These are phyloP conservation scores for Coprinopsis sp. DNA, from an alignment of 768 basidiomycete species.

Conservation along the genomic window DNA sequence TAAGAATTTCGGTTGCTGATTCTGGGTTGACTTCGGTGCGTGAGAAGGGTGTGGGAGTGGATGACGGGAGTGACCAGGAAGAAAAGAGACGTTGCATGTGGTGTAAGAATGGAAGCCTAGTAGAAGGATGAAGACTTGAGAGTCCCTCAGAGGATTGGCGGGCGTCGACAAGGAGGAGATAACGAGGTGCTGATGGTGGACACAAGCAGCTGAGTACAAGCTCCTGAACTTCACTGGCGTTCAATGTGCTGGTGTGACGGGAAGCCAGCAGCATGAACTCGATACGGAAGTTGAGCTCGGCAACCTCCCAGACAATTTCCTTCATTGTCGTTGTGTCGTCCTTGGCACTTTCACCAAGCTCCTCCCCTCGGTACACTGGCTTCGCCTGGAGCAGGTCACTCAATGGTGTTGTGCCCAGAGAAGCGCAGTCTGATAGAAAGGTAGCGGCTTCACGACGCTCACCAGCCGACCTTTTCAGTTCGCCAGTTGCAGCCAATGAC, in stretches of 20 bases:
- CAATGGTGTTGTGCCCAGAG: not conserved
- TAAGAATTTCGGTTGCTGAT: not conserved
- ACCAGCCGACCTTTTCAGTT: not conserved
- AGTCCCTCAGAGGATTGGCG: not conserved
- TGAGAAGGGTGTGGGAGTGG: too few relatives aligned
- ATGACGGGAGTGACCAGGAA: too few relatives aligned
- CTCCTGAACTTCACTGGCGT: not conserved
- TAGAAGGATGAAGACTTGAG: not conserved
- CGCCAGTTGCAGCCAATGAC: not conserved
- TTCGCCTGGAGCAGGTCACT: not conserved
- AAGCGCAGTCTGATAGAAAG: not conserved
- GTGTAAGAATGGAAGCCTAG: not conserved
- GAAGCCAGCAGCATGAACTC: not conserved
- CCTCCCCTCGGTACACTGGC: not conserved
- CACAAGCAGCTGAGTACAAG: not conserved
- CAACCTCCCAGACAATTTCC: conserved; percentile 1
- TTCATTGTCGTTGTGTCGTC: not conserved
- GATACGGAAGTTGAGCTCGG: not conserved
- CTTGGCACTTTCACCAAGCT: not conserved
- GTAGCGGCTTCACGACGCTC: not conserved
- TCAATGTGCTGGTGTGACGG: not conserved
- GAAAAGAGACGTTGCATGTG: too few relatives aligned
- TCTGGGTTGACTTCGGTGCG: not conserved
- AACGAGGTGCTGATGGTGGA: not conserved
- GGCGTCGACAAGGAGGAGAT: not conserved